Conservation (phyloP, 2,329 filamentous ascomycete species). For the Moelleriella libera region DNA sequence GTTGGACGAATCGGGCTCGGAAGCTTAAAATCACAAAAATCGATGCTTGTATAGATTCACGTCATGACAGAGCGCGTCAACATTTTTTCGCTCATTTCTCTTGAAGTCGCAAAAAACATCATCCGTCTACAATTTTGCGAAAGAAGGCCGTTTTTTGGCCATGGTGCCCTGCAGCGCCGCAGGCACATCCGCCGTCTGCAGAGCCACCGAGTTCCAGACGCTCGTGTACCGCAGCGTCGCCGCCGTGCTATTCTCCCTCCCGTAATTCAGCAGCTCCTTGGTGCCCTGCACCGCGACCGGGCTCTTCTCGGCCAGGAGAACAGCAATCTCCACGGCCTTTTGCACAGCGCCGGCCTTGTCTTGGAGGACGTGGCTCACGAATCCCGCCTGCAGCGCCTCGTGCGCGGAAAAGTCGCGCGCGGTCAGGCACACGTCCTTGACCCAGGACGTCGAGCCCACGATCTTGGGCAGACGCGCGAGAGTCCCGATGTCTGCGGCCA, state of each 20-base stretch:
- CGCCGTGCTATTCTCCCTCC: conserved; percentile 60
- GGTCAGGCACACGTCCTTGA: conserved; percentile 64
- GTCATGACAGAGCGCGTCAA: neutral
- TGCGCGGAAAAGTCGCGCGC: conserved; percentile 54
- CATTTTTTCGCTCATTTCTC: neutral
- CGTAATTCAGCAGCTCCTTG: conserved; percentile 75
- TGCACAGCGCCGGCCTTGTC: conserved; percentile 49
- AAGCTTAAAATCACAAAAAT: conserved; percentile 10
- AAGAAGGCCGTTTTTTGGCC: conserved; percentile 65
- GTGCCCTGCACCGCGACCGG: conserved; percentile 79
- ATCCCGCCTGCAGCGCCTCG: conserved; percentile 56
- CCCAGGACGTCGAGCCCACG: conserved; percentile 58
- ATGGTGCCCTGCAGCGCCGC: conserved; percentile 62
- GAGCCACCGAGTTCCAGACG: conserved; percentile 72
- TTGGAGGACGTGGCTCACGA: conserved; percentile 51
- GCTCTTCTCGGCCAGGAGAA: conserved; percentile 61
- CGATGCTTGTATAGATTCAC: too few relatives aligned
- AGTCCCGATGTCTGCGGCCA: conserved; percentile 69
- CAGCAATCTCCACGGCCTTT: conserved; percentile 49
- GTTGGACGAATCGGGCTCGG: conserved; percentile 37
- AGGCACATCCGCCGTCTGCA: conserved; percentile 69
- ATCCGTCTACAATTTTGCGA: conserved; percentile 60
- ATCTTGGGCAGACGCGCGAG: conserved; percentile 59
- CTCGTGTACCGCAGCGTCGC: conserved; percentile 75
- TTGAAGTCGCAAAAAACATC: too few relatives aligned